These are phyloP conservation scores for Syzygium syzygioides DNA, from an alignment of 441 rosid genomes.

Conservation along the genomic window DNA sequence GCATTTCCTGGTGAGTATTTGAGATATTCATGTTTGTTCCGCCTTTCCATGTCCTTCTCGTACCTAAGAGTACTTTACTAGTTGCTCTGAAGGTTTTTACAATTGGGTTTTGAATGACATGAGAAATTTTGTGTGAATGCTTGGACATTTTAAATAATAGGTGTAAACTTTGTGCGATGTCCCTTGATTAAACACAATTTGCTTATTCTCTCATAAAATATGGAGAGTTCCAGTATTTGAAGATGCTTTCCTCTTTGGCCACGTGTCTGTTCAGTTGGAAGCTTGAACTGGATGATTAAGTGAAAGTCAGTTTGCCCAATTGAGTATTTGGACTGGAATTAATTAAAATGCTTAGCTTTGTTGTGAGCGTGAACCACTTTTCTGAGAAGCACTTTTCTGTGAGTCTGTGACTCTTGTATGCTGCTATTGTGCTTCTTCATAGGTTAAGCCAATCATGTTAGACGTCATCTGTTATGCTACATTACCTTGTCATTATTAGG, in stretches of 20 bases:
- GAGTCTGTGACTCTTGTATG: not conserved
- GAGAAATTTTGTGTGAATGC: not conserved
- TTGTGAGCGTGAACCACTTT: not conserved
- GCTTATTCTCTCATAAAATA: not conserved
- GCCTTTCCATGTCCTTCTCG: not conserved
- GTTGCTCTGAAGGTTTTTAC: not conserved
- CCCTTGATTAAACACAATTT: not conserved
- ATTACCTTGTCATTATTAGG: not conserved
- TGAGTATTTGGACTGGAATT: not conserved
- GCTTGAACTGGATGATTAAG: not conserved
- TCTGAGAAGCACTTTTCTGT: not conserved
- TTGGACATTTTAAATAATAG: not conserved
- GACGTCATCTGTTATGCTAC: not conserved
- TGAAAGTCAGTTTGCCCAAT: not conserved
- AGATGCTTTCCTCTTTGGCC: not conserved
- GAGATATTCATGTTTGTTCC: not conserved
- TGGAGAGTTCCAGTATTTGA: not conserved
- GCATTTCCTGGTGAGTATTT: constrained; percentile 79
- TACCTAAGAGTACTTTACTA: not conserved
- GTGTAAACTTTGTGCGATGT: not conserved
- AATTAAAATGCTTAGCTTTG: not conserved
- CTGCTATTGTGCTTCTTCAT: not conserved
- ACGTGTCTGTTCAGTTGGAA: not conserved
- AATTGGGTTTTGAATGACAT: not conserved
- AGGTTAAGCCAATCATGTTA: not conserved